These are phyloP conservation scores for Phlyctochytrium planicorne DNA, from an alignment of 192 early-diverging fungal species.

Conservation along the genomic window DNA sequence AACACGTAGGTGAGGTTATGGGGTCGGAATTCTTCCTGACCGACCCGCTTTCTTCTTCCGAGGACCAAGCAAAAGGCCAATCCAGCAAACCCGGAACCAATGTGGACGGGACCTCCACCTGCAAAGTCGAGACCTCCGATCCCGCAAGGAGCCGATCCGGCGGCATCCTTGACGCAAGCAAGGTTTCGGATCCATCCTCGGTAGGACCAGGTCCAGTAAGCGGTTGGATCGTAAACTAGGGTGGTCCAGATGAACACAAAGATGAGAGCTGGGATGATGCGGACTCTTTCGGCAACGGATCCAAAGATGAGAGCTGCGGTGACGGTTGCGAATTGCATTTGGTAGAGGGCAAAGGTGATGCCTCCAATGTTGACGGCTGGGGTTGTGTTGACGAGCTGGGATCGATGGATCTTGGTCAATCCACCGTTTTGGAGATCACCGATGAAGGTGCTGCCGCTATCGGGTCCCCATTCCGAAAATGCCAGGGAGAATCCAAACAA, in stretches of 20 bases:
- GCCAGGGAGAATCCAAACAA: constrained; percentile 87
- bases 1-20: constrained; percentile 93
- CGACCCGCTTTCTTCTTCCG: constrained; percentile 76
- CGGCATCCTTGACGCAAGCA: constrained; percentile 27
- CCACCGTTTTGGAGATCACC: too few species aligned
- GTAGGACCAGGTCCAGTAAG: constrained; percentile 90
- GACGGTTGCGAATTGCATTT: constrained; percentile 86
- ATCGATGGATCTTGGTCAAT: too few species aligned
- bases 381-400: too few species aligned
- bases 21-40: constrained; percentile 69
- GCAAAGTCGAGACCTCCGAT: constrained; percentile 91
- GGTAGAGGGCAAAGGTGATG: constrained; percentile 52
- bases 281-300: constrained; percentile 84
- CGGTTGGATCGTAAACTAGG: constrained; percentile 89
- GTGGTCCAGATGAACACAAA: constrained; percentile 93
- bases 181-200: constrained; percentile 80
- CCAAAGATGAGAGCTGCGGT: constrained; percentile 91
- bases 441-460: constrained; percentile 65
- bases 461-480: constrained; percentile 57
- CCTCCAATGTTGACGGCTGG: too few species aligned
- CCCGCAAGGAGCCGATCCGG: constrained; percentile 21
- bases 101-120: constrained; percentile 95
- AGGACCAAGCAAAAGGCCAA: constrained; percentile 85
- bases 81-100: constrained; percentile 83
- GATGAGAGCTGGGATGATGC: constrained; percentile 79